Conservation (phyloP, 2,329 filamentous ascomycete genomes). For the Venturia nashicola region DNA sequence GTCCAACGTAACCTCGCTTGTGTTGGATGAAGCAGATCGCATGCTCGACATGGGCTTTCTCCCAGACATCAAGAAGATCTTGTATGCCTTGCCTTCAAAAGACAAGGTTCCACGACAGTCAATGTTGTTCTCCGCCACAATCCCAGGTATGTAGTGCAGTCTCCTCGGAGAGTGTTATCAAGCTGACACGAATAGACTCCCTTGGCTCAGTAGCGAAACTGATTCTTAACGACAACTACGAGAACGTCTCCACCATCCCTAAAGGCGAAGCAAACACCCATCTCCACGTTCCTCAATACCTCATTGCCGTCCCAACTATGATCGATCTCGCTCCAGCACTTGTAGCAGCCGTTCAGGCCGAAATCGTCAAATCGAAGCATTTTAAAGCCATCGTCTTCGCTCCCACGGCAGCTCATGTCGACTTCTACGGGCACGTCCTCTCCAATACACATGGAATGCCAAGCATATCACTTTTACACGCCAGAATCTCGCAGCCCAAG, state of each 20-base stretch:
- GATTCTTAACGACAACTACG: conserved; percentile 53
- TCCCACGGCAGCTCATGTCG: conserved; percentile 33
- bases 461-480: conserved; percentile 80
- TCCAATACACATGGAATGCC: conserved; percentile 55
- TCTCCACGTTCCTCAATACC: conserved; percentile 69
- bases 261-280: conserved; percentile 85
- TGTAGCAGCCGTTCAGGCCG: conserved; percentile 49
- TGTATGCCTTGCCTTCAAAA: conserved; percentile 54
- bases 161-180: conserved; percentile 35
- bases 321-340: conserved; percentile 34
- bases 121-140: conserved; percentile 98
- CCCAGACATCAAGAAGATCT: conserved; percentile 84
- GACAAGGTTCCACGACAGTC: conserved; percentile 64
- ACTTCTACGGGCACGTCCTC: neutral
- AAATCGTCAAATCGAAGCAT: conserved; percentile 47
- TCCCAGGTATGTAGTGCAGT: conserved; percentile 73
- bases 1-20: conserved; percentile 61
- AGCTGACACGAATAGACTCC: neutral
- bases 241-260: conserved; percentile 77
- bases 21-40: conserved; percentile 92
- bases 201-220: neutral
- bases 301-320: conserved; percentile 52
- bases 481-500: conserved; percentile 86
- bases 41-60: conserved; percentile 99
- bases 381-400: conserved; percentile 54